Evolutionary conservation across 2,329 filamentous ascomycete genomes (phyloP).

Genomic region (Cladophialophora yegresii): DNA sequence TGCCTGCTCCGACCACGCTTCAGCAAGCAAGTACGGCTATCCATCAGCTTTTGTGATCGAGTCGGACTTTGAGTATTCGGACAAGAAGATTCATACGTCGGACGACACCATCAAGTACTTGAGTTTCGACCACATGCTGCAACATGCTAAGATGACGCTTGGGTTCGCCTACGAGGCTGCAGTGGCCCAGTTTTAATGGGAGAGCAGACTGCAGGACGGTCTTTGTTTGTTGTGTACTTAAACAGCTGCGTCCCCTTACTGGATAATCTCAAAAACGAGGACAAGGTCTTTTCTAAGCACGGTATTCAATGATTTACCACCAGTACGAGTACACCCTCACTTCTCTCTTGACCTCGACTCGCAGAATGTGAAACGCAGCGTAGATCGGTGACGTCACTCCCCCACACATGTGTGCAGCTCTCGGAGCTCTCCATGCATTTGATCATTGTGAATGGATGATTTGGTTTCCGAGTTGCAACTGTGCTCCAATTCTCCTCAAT

Average conservation of each 20-base stretch:
- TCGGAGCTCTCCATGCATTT: neutral
- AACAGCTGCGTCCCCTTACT: neutral
- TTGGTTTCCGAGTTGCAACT: conserved; percentile 2
- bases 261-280: neutral
- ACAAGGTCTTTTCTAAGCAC: neutral
- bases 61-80: conserved; percentile 60
- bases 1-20: conserved; percentile 72
- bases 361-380: conserved; percentile 1
- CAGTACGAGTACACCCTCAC: neutral
- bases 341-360: neutral
- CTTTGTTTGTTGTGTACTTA: neutral
- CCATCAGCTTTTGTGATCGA: conserved; percentile 67
- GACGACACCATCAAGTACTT: conserved; percentile 71
- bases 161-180: conserved; percentile 82
- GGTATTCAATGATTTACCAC: neutral
- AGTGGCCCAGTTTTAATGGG: conserved; percentile 64
- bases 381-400: conserved; percentile 10
- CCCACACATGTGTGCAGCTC: neutral
- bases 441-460: conserved; percentile 10
- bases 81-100: conserved; percentile 72
- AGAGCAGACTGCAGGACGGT: neutral
- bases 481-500: neutral
- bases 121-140: conserved; percentile 85
- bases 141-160: conserved; percentile 83
- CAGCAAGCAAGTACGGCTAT: conserved; percentile 66